Conservation (phyloP, 192 early-diverging fungal genomes). For the Gorgonomyces haynaldii region DNA sequence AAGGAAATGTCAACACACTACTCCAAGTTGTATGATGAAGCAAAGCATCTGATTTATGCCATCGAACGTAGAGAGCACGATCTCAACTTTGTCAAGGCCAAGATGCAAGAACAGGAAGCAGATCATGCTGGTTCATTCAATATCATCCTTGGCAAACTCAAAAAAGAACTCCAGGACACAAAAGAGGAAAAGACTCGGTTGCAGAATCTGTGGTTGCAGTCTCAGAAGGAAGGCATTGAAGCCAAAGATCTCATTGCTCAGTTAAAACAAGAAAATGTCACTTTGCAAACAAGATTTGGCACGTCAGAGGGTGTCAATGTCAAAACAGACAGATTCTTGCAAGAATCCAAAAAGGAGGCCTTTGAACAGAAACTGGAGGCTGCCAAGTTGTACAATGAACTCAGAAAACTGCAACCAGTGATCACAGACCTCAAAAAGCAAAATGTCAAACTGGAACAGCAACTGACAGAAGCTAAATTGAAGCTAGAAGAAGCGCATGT, state of each 20-base stretch:
- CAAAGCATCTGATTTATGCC: constrained; percentile 30
- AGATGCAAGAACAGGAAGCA: constrained; percentile 13
- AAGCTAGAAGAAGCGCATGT: constrained; percentile 28
- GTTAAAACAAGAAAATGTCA: constrained; percentile 18
- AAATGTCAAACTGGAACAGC: constrained; percentile 32
- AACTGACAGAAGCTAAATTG: constrained; percentile 25
- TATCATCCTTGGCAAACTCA: constrained; percentile 7
- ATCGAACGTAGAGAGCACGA: constrained; percentile 40
- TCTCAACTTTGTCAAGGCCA: constrained; percentile 32
- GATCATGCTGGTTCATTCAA: constrained; percentile 7
- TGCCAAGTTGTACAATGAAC: constrained; percentile 28
- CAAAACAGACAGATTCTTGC: constrained; percentile 26
- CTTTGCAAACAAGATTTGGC: constrained; percentile 27
- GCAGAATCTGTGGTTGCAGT: constrained; percentile 37
- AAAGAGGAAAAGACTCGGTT: constrained; percentile 30
- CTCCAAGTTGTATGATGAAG: constrained; percentile 25
- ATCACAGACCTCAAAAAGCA: constrained; percentile 26
- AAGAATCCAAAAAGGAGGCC: constrained; percentile 23
- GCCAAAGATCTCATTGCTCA: constrained; percentile 13
- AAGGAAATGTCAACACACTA: constrained; percentile 27
- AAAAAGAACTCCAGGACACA: constrained; percentile 20
- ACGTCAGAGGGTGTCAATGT: constrained; percentile 31
- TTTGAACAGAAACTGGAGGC: constrained; percentile 37
- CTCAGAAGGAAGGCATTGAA: constrained; percentile 29
- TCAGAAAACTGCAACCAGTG: constrained; percentile 26